phyloP scores from a whole-genome alignment of 495 filamentous ascomycete species.

The Aspergillus carlsbadensis region DNA sequence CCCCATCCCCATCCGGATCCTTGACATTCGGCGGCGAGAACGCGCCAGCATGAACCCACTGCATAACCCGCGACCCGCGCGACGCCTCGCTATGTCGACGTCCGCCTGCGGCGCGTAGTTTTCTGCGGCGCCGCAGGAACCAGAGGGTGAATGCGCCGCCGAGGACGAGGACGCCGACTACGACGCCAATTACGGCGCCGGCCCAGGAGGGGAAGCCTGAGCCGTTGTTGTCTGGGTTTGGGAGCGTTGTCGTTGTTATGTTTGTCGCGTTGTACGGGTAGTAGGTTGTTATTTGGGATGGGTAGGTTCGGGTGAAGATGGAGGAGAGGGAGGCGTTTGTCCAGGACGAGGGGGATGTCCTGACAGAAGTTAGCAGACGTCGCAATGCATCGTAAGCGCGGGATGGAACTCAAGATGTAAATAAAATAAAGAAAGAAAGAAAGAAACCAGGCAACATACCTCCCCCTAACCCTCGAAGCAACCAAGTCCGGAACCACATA shows the following conservation, averaged over 20 bases:
- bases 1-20: background rate
- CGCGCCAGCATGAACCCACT: constrained; percentile 9
- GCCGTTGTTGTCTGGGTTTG: constrained; percentile 1
- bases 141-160: constrained; percentile 50
- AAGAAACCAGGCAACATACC: too few species aligned
- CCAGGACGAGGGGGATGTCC: constrained; percentile 49
- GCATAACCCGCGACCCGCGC: constrained; percentile 1
- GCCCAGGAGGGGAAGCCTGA: constrained; percentile 59
- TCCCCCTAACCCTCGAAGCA: constrained; percentile 59
- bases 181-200: constrained; percentile 63
- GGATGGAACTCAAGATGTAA: too few species aligned
- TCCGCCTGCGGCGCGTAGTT: background rate
- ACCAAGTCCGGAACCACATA: constrained; percentile 65
- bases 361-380: too few species aligned
- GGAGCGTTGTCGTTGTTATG: background rate
- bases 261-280: constrained; percentile 55
- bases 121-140: constrained; percentile 53
- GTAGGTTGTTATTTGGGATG: constrained; percentile 52
- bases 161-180: constrained; percentile 61
- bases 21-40: background rate
- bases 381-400: too few species aligned
- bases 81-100: constrained; percentile 5
- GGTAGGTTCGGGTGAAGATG: constrained; percentile 59
- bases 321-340: constrained; percentile 44
- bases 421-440: too few species aligned